These are phyloP conservation scores for Ustulina deusta DNA, from an alignment of 2,329 filamentous ascomycete genomes.

Conservation along the genomic window DNA sequence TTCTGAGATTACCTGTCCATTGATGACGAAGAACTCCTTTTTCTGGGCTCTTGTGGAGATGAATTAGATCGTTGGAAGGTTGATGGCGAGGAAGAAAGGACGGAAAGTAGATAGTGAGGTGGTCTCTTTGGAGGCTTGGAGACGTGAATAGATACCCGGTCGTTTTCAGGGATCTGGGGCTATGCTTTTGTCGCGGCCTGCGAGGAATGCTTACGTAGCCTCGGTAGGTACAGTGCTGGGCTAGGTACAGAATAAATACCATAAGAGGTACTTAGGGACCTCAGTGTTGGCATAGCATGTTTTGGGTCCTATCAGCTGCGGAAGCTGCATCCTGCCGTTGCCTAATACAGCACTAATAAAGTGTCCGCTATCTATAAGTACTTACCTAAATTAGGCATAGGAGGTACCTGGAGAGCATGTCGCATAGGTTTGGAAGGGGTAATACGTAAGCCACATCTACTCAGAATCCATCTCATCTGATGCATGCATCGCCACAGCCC, in stretches of 20 bases:
- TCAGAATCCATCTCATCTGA: neutral
- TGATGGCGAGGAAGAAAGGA: conserved; percentile 6
- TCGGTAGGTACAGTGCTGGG: too few relatives aligned
- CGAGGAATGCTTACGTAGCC: conserved; percentile 22
- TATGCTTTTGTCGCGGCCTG: conserved; percentile 23
- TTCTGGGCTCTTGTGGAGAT: neutral
- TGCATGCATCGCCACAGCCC: conserved; percentile 22
- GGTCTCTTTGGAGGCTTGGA: conserved; percentile 34
- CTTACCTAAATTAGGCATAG: neutral
- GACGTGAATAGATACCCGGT: conserved; percentile 26
- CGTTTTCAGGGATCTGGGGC: conserved; percentile 23
- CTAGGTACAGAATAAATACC: too few relatives aligned
- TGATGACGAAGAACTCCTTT: conserved; percentile 13
- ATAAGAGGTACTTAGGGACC: neutral
- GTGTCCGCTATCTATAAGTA: neutral
- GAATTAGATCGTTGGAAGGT: neutral
- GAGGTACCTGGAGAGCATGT: neutral
- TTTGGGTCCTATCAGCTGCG: conserved; percentile 7
- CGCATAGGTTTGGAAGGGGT: neutral
- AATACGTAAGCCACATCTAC: conserved; percentile 28
- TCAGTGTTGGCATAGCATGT: too few relatives aligned
- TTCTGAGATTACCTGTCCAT: conserved; percentile 28
- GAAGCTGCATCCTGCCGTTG: conserved; percentile 1
- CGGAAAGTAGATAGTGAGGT: conserved; percentile 23
- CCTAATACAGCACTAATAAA: neutral